Evolutionary conservation across 2,329 filamentous ascomycete species (phyloP).

Genomic region (Paracoccidioides lutzii): DNA sequence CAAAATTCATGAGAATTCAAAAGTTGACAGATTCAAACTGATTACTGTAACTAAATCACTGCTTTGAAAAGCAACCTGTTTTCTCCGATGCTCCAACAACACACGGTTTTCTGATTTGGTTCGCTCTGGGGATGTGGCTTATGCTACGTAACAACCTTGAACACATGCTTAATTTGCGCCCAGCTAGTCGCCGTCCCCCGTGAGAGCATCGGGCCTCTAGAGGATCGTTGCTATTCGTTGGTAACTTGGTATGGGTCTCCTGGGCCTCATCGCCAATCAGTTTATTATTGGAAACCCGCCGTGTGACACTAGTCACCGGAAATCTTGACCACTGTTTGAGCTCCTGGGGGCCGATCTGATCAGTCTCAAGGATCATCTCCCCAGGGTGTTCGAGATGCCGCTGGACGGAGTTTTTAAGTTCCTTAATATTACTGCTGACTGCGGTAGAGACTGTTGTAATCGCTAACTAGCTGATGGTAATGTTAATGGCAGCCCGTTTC

Average conservation of each 20-base stretch:
- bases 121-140: background rate
- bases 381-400: background rate
- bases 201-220: background rate
- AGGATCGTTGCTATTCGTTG: background rate
- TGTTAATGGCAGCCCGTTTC: background rate
- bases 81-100: background rate
- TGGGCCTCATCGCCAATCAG: conserved; percentile 1
- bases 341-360: background rate
- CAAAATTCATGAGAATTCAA: no score
- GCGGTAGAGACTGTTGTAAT: background rate
- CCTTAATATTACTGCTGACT: background rate
- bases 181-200: no score
- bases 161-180: background rate
- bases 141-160: background rate
- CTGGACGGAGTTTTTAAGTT: background rate
- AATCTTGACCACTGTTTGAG: background rate
- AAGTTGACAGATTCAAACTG: no score
- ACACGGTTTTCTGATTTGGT: no score
- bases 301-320: background rate
- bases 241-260: no score
- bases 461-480: background rate
- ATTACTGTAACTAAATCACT: background rate
- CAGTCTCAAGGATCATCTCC: background rate
- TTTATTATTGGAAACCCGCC: conserved; percentile 4
- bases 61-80: background rate